Evolutionary conservation across 1,139 yeast species (phyloP).

Genomic region (Pichia sp.): DNA sequence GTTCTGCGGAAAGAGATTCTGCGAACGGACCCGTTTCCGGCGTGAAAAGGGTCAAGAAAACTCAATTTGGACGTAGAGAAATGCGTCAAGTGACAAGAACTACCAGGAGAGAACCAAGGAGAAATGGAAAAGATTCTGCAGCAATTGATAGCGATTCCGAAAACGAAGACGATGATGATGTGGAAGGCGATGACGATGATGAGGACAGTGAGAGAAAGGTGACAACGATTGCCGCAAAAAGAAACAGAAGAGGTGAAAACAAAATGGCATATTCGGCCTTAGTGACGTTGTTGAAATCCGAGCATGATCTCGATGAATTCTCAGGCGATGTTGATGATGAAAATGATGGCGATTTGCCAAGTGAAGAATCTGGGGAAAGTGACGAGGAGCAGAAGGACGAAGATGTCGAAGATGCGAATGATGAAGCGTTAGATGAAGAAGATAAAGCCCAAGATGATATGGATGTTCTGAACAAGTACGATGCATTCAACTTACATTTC

Average conservation of each 20-base stretch:
- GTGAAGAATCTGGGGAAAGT: slow-evolving; percentile 26
- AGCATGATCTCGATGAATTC: slow-evolving; percentile 30
- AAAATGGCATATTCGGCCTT: slow-evolving; percentile 66
- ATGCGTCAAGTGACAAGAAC: slow-evolving; percentile 54
- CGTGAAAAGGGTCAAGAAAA: too few species aligned
- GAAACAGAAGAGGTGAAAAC: slow-evolving; percentile 28
- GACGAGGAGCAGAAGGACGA: slow-evolving; percentile 33
- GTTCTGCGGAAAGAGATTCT: too few species aligned
- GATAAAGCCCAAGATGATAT: slow-evolving; percentile 29
- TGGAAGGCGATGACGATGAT: slow-evolving; percentile 12
- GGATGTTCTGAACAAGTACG: slow-evolving; percentile 30
- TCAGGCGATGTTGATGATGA: slow-evolving; percentile 22
- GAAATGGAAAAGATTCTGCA: slow-evolving; percentile 14
- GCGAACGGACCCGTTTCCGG: too few species aligned
- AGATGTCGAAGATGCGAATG: slow-evolving; percentile 29
- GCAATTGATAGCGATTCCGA: slow-evolving; percentile 17
- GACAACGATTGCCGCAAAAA: slow-evolving; percentile 12
- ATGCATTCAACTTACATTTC: slow-evolving; percentile 75
- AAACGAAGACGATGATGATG: slow-evolving; percentile 14
- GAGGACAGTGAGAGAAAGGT: slow-evolving; percentile 15
- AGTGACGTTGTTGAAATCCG: slow-evolving; percentile 58
- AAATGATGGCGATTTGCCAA: slow-evolving; percentile 24
- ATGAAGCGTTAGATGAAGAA: slow-evolving; percentile 28
- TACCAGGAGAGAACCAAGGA: slow-evolving; percentile 8
- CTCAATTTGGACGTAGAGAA: slow-evolving; percentile 57